Percentiles rank a stretch among this genome's conserved stretches.
These are phyloP conservation scores for Boletus mariae DNA, from an alignment of 1,284 basidiomycete genomes.

Conservation along the genomic window DNA sequence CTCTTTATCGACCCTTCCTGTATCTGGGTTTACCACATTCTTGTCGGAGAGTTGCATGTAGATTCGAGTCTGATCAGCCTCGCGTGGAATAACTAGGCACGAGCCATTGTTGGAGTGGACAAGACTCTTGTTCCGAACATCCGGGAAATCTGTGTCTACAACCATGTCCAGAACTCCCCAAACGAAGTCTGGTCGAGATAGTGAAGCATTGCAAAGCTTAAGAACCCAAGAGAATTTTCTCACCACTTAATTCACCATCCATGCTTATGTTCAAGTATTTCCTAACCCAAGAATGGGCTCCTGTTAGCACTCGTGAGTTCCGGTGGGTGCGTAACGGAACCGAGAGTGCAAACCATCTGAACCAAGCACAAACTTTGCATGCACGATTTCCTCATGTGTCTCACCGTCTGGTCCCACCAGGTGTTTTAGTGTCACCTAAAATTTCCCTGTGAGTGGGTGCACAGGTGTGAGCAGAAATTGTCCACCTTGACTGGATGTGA, in stretches of 20 bases:
- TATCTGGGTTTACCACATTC: constrained; percentile 30
- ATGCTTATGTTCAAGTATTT: constrained; percentile 48
- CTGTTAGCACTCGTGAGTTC: constrained; percentile 22
- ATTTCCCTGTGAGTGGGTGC: constrained; percentile 1
- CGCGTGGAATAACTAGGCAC: constrained; percentile 45
- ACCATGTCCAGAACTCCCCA: constrained; percentile 58
- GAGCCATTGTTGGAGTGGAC: constrained; percentile 56
- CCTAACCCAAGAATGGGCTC: constrained; percentile 61
- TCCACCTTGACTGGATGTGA: constrained; percentile 36
- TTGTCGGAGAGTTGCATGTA: constrained; percentile 46
- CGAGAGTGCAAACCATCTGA: constrained; percentile 41
- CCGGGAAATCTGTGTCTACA: constrained; percentile 57
- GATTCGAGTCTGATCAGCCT: constrained; percentile 39
- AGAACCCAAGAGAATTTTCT: background rate
- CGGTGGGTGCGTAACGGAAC: background rate
- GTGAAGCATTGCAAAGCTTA: background rate
- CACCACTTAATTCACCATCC: constrained; percentile 57
- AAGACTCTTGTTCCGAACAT: constrained; percentile 53
- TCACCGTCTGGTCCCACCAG: constrained; percentile 29
- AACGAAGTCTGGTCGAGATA: constrained; percentile 40
- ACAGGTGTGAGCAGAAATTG: background rate
- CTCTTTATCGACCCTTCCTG: constrained; percentile 41
- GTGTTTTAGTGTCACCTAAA: constrained; percentile 37
- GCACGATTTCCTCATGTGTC: constrained; percentile 41
- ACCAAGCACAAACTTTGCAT: constrained; percentile 54